These are phyloP conservation scores for Cryptococcus sp. DNA, from an alignment of 1,284 basidiomycete genomes.

Conservation along the genomic window DNA sequence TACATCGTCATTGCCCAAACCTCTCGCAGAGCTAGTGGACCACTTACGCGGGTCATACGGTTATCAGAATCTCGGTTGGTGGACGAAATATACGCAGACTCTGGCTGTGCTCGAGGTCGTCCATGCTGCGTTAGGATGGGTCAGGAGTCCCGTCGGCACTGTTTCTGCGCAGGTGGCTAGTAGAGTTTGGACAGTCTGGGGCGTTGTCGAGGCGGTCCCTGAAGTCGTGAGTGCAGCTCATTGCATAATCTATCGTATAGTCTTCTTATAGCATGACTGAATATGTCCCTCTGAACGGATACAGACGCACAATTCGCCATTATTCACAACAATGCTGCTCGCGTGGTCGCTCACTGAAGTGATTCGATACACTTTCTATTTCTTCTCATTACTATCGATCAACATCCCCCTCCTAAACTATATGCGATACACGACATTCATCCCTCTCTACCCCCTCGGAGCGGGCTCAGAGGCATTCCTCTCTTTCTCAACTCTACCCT, in stretches of 20 bases:
- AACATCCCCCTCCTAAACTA: conserved; percentile 51
- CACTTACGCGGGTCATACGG: conserved; percentile 57
- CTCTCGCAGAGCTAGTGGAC: conserved; percentile 55
- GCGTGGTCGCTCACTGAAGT: conserved; percentile 93
- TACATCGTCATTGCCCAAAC: conserved; percentile 10
- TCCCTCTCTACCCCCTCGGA: conserved; percentile 86
- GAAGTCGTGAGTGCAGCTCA: conserved; percentile 39
- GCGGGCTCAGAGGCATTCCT: conserved; percentile 87
- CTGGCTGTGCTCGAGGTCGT: conserved; percentile 77
- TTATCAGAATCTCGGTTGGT: conserved; percentile 59
- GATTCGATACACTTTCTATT: conserved; percentile 90
- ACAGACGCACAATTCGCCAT: conserved; percentile 55
- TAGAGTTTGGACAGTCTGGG: conserved; percentile 86
- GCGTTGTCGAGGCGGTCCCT: conserved; percentile 64
- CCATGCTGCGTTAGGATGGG: conserved; percentile 78
- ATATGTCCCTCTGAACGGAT: background rate
- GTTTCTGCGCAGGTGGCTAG: conserved; percentile 84
- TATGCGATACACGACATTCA: conserved; percentile 83
- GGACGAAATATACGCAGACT: conserved; percentile 75
- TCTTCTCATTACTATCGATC: conserved; percentile 64
- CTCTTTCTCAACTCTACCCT: conserved; percentile 74
- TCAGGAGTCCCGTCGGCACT: conserved; percentile 79
- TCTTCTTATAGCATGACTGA: background rate
- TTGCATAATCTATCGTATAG: background rate
- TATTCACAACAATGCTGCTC: conserved; percentile 88